These are phyloP conservation scores for Blepharisma japonicum DNA, from an alignment of 73 alveolate genomes.

Conservation along the genomic window DNA sequence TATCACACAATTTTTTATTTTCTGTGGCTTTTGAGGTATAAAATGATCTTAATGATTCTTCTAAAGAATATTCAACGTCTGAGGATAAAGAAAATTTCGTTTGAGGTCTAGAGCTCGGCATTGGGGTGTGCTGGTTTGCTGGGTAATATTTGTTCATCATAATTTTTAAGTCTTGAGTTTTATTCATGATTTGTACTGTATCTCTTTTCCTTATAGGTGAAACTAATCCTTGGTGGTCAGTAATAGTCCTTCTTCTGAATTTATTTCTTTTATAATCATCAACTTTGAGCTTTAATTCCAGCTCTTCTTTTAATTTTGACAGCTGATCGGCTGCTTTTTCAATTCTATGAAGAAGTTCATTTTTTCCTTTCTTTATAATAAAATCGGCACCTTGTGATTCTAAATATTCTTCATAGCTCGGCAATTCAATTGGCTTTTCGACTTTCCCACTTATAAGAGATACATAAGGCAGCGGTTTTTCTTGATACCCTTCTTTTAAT, in stretches of 20 bases:
- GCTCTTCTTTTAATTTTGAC: background rate
- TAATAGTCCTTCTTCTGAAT: too few relatives aligned
- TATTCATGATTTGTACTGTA: background rate
- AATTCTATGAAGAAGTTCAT: background rate
- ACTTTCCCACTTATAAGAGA: background rate
- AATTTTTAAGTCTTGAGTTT: background rate
- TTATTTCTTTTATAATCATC: background rate
- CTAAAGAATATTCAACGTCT: constrained; percentile 16
- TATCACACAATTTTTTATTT: constrained; percentile 8
- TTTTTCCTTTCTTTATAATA: background rate
- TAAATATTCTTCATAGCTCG: constrained; percentile 1
- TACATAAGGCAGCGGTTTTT: constrained; percentile 23
- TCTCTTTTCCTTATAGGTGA: background rate
- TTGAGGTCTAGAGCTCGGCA: background rate
- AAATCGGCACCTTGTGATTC: constrained; percentile 19
- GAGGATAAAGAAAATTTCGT: background rate
- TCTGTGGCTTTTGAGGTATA: constrained; percentile 5
- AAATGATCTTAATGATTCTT: constrained; percentile 10
- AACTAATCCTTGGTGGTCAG: too few relatives aligned
- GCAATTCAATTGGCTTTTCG: constrained; percentile 12
- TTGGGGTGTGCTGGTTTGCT: background rate
- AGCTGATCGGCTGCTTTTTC: constrained; percentile 2
- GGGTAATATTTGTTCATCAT: background rate
- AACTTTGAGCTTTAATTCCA: constrained; percentile 20
- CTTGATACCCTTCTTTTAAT: background rate